Base-by-base conservation (phyloP, 768 basidiomycete species). In the Favolaschia claudopus region DNA sequence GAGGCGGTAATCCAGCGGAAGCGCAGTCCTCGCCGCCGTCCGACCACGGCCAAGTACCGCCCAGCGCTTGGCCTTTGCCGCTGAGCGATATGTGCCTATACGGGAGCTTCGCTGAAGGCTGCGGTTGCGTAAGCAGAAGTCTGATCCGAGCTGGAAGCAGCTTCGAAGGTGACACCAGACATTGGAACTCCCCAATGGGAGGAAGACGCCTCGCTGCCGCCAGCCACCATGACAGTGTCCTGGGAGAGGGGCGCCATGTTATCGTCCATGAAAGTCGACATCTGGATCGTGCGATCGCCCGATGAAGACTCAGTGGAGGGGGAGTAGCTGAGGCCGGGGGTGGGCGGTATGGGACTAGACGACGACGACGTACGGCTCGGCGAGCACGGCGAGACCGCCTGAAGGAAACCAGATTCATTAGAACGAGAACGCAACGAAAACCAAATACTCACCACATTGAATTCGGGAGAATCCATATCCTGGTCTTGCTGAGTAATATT, bases 281-380 rank as follows among this genome's bases (percentile, higher is more conserved):
- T 82, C 63, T 87, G 86, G 22, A 86, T 74, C 0, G 84, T 87
- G 22, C 79, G 79, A 62, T 86, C 85, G 43, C 79, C 73, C 5
- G 82, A 82, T 14, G 78, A 79, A 0, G 83, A 87, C 55, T 85
- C 85, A 1, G 85, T 86, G 4, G 86, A 81, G 0, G 87, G 87
- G 0, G 87, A 88, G 46, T 84, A 83, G 13, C 77, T 81, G 34
- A 89, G 81, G 19, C 78, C 75, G 0, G 87, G 87, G 0, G 85
- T 86, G n/a, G 81, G 73, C 10, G 86, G 84, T 60, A 79, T 81
- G 10, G 73, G 80, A 60, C 68, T 77, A 22, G 67, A 67, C 39
- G 68, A 69, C 39, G 59, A 64, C 20, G 50, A 66, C 17, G 44
- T 50, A 15, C 39, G 58, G 24, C 29, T 49, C 14, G 48, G 60